Evolutionary conservation across 306 rosid species (phyloP).

Genomic region (Neltuma alba): DNA sequence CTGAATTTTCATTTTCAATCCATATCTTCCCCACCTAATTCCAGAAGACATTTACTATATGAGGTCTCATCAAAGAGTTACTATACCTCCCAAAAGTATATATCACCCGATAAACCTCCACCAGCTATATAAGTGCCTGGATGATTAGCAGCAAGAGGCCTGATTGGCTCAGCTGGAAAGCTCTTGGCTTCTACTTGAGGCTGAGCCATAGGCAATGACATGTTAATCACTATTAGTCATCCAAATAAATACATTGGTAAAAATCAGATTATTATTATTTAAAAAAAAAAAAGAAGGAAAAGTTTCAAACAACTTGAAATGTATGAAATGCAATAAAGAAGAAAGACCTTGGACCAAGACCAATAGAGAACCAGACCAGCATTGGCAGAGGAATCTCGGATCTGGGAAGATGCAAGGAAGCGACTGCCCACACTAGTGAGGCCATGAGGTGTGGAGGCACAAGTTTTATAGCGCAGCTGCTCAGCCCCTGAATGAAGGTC

Average conservation of each 20-base stretch:
- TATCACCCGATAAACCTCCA: constrained; percentile 71
- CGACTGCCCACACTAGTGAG: constrained; percentile 66
- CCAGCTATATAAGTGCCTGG: constrained; percentile 73
- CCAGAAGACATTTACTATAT: neutral
- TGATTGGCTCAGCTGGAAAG: constrained; percentile 67
- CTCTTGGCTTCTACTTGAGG: constrained; percentile 76
- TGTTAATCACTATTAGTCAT: constrained; percentile 2
- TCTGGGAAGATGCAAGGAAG: constrained; percentile 77
- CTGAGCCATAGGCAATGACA: constrained; percentile 37
- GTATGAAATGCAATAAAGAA: neutral
- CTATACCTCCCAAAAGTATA: constrained; percentile 85
- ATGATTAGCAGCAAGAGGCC: constrained; percentile 69
- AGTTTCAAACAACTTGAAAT: constrained; percentile 9
- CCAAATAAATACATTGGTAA: constrained; percentile 5
- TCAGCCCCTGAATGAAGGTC: constrained; percentile 72
- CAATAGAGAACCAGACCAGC: constrained; percentile 69
- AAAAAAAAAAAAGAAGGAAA: constrained; percentile 21
- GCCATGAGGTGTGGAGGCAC: constrained; percentile 70
- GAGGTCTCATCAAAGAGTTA: neutral
- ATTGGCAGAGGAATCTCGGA: constrained; percentile 42
- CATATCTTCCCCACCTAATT: constrained; percentile 18
- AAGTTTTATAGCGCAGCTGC: constrained; percentile 70
- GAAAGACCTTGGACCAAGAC: constrained; percentile 73
- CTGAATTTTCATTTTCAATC: constrained; percentile 6
- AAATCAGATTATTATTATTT: neutral